Base-by-base conservation (phyloP, 108 stramenopile species). In the Chaetoceros tenuissimus region DNA sequence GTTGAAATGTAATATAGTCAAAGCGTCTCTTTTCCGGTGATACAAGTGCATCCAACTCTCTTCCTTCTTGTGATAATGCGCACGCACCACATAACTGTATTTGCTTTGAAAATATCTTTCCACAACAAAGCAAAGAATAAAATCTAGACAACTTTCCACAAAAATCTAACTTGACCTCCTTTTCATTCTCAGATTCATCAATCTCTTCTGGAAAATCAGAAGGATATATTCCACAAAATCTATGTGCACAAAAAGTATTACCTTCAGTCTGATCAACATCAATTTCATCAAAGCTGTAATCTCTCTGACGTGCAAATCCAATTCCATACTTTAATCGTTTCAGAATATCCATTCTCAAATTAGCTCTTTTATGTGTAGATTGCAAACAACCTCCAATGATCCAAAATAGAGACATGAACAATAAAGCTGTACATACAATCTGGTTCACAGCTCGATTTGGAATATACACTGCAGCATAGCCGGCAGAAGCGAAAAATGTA, bases 1-100 rank as follows among this genome's bases (percentile, higher is more conserved):
- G 81, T 59, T 87, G 80, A 79, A 92, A 80, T 8, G 84, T 80
- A 23, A 87, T 69, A 61, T 92, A 82, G 53, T 88, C 86, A 21
- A 92, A 30, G 53, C 75, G 74, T 3, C 78, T 66, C 21, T 73
- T 56, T 17, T 56, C 67, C n/a, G 80, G 59, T 1, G 79, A 76
- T 2, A 77, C 22, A 26, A 88, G 17, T 5, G 53, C 51, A 43
- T 85, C 77, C 7, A 87, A 54, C 48, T 88, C 82, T 3, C 86
- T 69, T 28, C 74, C 84, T 66, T 92, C 90, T 66, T 92, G 90
- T 10, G 86, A 86, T 24, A 88, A 28, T 1, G 73, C 86, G 44
- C 90, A 92, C 3, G 77, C 61, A 28, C 90, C 90, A 40, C 84
- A 85, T 28, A 71, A 49, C 60, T 85, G 84, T 13, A 80, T 24